phyloP scores from a whole-genome alignment of 768 basidiomycete genomes.

The Termitomyces eurrhizus region DNA sequence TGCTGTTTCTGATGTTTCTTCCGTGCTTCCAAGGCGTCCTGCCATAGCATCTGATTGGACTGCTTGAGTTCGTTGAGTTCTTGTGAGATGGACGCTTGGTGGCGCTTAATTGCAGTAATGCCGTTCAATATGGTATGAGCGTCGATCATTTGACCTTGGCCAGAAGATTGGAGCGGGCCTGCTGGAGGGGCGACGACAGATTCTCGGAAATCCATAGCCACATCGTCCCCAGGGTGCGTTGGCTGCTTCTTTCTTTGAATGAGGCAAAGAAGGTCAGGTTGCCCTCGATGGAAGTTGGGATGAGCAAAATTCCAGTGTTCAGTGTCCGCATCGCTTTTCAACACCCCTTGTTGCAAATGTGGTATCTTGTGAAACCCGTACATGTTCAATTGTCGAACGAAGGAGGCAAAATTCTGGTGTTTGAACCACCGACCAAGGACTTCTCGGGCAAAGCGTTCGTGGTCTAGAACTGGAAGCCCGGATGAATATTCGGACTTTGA shows the following conservation, averaged over 20 bases:
- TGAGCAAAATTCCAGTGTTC: constrained; percentile 94
- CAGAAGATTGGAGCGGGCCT: constrained; percentile 19
- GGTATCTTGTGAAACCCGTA: constrained; percentile 96
- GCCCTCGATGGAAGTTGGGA: constrained; percentile 82
- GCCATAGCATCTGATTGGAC: constrained; percentile 90
- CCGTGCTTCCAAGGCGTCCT: constrained; percentile 77
- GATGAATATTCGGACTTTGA: neutral
- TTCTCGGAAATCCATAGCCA: constrained; percentile 31
- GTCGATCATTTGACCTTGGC: constrained; percentile 65
- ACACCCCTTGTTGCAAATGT: constrained; percentile 91
- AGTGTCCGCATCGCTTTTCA: constrained; percentile 75
- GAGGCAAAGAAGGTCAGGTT: constrained; percentile 81
- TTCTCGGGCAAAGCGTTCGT: constrained; percentile 85
- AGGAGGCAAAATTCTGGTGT: constrained; percentile 91
- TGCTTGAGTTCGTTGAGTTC: constrained; percentile 87
- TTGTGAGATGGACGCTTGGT: constrained; percentile 87
- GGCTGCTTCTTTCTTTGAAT: constrained; percentile 85
- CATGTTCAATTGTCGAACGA: constrained; percentile 94
- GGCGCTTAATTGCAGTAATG: constrained; percentile 83
- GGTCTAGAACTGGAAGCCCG: constrained; percentile 72
- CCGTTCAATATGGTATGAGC: constrained; percentile 76
- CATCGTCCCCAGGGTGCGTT: constrained; percentile 32
- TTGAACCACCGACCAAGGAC: constrained; percentile 96
- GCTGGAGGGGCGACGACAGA: constrained; percentile 12
- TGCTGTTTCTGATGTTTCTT: constrained; percentile 88